Conservation (phyloP, 441 rosid genomes). For the Erysimum cheiri region DNA sequence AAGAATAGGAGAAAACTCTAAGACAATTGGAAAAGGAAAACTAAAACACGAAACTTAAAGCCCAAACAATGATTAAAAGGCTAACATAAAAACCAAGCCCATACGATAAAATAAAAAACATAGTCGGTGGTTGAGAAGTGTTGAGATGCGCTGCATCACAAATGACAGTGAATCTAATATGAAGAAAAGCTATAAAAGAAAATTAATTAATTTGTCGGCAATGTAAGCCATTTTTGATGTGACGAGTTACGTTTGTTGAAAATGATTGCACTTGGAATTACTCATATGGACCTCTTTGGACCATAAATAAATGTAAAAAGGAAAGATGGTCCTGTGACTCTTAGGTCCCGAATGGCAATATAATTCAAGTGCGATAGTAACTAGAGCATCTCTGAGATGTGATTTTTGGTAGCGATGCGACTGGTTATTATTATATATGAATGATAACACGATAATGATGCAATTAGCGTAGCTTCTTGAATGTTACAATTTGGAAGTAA, state of each 20-base stretch:
- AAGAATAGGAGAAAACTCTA: too few relatives aligned
- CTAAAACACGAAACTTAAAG: too few relatives aligned
- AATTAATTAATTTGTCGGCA: not conserved
- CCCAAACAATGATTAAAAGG: too few relatives aligned
- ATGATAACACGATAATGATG: not conserved
- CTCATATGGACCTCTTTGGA: constrained; percentile 19
- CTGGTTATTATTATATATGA: not conserved
- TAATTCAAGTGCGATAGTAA: not conserved
- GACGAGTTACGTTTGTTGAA: not conserved
- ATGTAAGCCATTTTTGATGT: not conserved
- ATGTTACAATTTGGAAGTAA: too few relatives aligned
- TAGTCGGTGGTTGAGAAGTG: too few relatives aligned
- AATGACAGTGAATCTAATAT: too few relatives aligned
- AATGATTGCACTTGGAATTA: not conserved
- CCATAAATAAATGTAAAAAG: constrained; percentile 4
- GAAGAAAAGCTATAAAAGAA: too few relatives aligned
- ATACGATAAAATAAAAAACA: too few relatives aligned
- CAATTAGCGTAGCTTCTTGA: too few relatives aligned
- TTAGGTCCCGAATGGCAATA: constrained; percentile 11
- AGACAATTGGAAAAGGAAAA: too few relatives aligned
- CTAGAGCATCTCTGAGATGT: not conserved
- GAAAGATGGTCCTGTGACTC: constrained; percentile 14
- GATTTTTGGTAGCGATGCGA: not conserved
- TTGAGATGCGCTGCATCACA: too few relatives aligned
- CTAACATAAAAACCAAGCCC: too few relatives aligned